Conservation (phyloP, 2,329 filamentous ascomycete species). For the Tolypocladium capitatum region DNA sequence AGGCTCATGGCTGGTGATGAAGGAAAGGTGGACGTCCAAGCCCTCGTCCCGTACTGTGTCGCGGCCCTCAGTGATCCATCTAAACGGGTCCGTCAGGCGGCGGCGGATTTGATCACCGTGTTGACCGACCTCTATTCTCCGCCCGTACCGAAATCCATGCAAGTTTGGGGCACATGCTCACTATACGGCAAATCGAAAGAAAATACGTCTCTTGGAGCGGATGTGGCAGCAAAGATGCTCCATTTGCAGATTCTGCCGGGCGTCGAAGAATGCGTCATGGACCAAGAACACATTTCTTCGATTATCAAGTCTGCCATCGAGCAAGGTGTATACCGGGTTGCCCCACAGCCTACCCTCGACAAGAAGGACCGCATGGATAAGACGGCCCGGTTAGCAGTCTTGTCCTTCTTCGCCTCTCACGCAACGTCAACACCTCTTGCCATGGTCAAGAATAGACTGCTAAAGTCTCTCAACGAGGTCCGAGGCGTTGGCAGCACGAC, state of each 20-base stretch:
- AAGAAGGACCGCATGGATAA: slow-evolving; percentile 44
- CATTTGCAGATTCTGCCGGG: slow-evolving; percentile 56
- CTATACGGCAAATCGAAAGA: slow-evolving; percentile 46
- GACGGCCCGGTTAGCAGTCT: slow-evolving; percentile 47
- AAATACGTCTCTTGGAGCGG: slow-evolving; percentile 41
- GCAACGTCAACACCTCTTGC: slow-evolving; percentile 54
- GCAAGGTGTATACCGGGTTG: slow-evolving; percentile 24
- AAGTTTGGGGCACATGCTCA: slow-evolving; percentile 45
- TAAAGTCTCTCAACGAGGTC: slow-evolving; percentile 59
- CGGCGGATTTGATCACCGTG: slow-evolving; percentile 51
- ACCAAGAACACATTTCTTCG: slow-evolving; percentile 55
- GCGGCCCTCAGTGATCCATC: slow-evolving; percentile 63
- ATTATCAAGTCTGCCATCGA: slow-evolving; percentile 36
- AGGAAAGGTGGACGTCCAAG: slow-evolving; percentile 54
- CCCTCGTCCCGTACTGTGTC: slow-evolving; percentile 69
- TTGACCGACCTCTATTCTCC: slow-evolving; percentile 36
- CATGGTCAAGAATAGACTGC: slow-evolving; percentile 54
- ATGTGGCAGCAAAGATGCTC: slow-evolving; percentile 48
- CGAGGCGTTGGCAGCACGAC: slow-evolving; percentile 57
- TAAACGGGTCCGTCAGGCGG: slow-evolving; percentile 61
- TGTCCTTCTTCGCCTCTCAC: slow-evolving; percentile 64
- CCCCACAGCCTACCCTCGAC: slow-evolving; percentile 26
- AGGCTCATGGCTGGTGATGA: slow-evolving; percentile 38
- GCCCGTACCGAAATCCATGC: slow-evolving; percentile 24
- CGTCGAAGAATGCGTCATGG: slow-evolving; percentile 77